Evolutionary conservation across 2,329 filamentous ascomycete species (phyloP), one percentile per base, ranked within the genome.

Genomic region (Chrysoporthe austroafricana): DNA sequence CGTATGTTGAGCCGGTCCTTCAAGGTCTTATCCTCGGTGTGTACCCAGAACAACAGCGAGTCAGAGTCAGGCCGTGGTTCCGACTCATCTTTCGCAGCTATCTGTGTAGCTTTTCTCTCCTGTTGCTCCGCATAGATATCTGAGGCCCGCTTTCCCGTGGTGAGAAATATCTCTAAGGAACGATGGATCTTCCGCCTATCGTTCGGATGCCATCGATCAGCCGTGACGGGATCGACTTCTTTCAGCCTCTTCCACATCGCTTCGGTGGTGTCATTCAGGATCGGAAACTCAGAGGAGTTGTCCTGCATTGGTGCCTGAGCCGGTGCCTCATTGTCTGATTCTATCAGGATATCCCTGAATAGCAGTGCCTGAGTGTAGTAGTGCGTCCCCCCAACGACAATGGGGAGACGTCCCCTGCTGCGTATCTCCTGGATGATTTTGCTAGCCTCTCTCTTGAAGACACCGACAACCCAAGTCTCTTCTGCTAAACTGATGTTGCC

Each of bases 311-410:
- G 26, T 1, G 18, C 2, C 2, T 7, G 32, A 3, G 52, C 63
- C 6, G 26, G 46, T 4, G 48, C 6, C 6, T 57, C 64, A 56
- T 58, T 62, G 11, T 60, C 54, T 21, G 63, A 81, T 13, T 81
- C 81, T 1, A 92, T 83, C 7, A 94, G 78, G 18, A 85, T 85
- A 71, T 94, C 89, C 44, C 91, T 86, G 76, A 98, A 97, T 3
- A 99, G 84, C 18, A 99, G 84, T 0, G 93, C 89, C 74, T 97
- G 94, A 0, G 93, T 91, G 76, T 99, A 99, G 80, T 98, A 99
- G 74, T 97, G 93, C 13, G 95, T 97, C 9, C 96, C 96, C 36
- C 96, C 96, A 1, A 98, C 96, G 0, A 99, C 81, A 39, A 99
- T 94, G 0, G 96, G 96, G 14, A 97, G 78, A 70, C 91, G 92